These are phyloP conservation scores for Marasmius oreades DNA, from an alignment of 1,284 basidiomycete species.

Conservation along the genomic window DNA sequence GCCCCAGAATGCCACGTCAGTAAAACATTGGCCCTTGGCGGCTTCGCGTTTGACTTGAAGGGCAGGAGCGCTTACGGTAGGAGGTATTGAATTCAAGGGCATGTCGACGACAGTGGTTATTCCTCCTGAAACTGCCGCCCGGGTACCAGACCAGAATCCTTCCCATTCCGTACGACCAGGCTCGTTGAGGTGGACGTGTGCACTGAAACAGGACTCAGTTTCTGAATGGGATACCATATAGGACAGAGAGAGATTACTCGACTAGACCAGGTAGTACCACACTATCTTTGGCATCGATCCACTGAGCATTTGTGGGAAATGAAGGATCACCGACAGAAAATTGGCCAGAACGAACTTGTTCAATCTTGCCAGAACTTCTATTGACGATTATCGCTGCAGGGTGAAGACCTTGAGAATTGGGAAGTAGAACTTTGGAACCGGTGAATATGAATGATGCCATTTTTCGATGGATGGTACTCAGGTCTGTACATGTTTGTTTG, in stretches of 20 bases:
- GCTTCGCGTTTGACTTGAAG: constrained; percentile 68
- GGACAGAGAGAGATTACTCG: constrained; percentile 46
- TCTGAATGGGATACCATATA: not conserved
- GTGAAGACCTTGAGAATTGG: constrained; percentile 42
- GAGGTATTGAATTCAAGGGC: constrained; percentile 94
- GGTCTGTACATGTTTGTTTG: not conserved
- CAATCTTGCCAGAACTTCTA: constrained; percentile 62
- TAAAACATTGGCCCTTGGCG: constrained; percentile 72
- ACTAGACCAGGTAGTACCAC: constrained; percentile 82
- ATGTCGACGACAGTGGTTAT: constrained; percentile 93
- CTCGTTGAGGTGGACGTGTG: constrained; percentile 92
- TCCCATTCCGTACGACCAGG: constrained; percentile 93
- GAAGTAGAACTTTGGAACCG: constrained; percentile 58
- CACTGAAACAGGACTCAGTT: constrained; percentile 38
- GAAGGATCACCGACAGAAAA: constrained; percentile 22
- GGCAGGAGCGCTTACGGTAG: constrained; percentile 81
- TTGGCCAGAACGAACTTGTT: constrained; percentile 40
- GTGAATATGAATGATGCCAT: constrained; percentile 31
- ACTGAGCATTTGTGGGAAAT: constrained; percentile 34
- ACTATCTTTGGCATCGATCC: constrained; percentile 62
- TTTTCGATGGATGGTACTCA: not conserved
- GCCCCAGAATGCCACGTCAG: constrained; percentile 93
- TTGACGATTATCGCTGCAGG: constrained; percentile 76
- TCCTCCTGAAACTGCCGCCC: constrained; percentile 85
- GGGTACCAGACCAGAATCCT: constrained; percentile 87